Evolutionary conservation across 139 green algal genomes (phyloP).

Genomic region (Gonium pectorale): DNA sequence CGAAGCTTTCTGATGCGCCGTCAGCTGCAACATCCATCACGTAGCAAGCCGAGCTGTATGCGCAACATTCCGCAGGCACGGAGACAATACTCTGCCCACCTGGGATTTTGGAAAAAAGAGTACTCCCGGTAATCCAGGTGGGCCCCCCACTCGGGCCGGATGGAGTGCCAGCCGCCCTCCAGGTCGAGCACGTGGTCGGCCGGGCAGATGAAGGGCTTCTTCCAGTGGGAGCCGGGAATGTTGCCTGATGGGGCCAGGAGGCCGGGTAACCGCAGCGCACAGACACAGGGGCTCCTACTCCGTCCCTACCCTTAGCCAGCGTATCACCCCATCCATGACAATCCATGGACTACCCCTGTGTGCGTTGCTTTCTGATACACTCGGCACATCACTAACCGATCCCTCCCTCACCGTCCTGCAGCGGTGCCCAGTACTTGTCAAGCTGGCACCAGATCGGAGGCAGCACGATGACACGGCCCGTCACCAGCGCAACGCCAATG

Average conservation of each 20-base stretch:
- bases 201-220: conserved; percentile 81
- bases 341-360: too few species aligned
- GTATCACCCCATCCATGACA: too few species aligned
- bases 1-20: too few species aligned
- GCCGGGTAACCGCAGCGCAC: too few species aligned
- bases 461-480: conserved; percentile 74
- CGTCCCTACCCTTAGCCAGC: too few species aligned
- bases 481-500: conserved; percentile 38
- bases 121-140: conserved; percentile 73
- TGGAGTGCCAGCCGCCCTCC: conserved; percentile 56
- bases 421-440: conserved; percentile 87
- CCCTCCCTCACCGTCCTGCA: conserved; percentile 63
- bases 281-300: too few species aligned
- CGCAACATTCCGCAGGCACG: too few species aligned
- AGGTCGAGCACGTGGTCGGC: conserved; percentile 90
- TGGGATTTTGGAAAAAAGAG: conserved; percentile 68
- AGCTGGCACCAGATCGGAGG: conserved; percentile 78
- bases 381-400: too few species aligned
- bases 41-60: too few species aligned
- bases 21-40: too few species aligned
- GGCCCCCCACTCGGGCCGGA: conserved; percentile 25
- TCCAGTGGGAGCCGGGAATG: conserved; percentile 73
- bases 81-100: too few species aligned
- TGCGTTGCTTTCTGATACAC: too few species aligned
- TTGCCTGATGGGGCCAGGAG: conserved; percentile 57